Evolutionary conservation across 1,139 yeast genomes (phyloP), one percentile per base, ranked within the genome.

Genomic region (Meyerozyma elateridarum): DNA sequence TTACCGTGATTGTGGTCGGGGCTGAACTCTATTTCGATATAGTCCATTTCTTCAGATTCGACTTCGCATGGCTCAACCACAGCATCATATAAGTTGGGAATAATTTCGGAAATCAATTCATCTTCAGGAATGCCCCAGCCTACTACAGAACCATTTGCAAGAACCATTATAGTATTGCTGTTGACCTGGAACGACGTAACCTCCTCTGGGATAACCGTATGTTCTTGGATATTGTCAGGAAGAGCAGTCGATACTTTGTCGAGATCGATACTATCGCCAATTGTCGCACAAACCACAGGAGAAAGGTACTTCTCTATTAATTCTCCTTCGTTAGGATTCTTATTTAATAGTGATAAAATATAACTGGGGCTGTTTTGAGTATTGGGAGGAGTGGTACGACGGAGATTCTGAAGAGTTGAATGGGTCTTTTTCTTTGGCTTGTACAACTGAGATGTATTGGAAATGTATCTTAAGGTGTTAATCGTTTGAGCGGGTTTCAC

Each of bases 1-100:
- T 51, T 50, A 8, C 62, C 62, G 18, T 51, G 45, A 31, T 53
- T 50, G 24, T 53, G 55, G 6, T 52, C 52, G 2, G 53, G 50
- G 18, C 49, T 31, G 15, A 31, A 36, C 8, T 14, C 44, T 8
- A 73, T 51, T 36, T 83, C 91, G n/a, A 85, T 61, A 57, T 65
- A 88, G 52, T 88, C 96, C 76, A 88, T 74, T 47, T 88, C 96
- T 49, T 88, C 96, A 25, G 87, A 76, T 46, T 88, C 96, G 2
- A 49, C 53, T 4, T 61, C 61, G 45, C 79, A 79, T 4, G 72
- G 61, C 22, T 56, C 59, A 6, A 40, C 44, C 2, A 64, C 46
- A 6, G 63, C 48, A 1, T 46, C 42, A 22, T 49, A 42, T 4
- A 75, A 60, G 1, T 64, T 46, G 38, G 79, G 79, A 4, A 79